These are phyloP conservation scores for Amanita phalloides DNA, from an alignment of 768 basidiomycete genomes.

Conservation along the genomic window DNA sequence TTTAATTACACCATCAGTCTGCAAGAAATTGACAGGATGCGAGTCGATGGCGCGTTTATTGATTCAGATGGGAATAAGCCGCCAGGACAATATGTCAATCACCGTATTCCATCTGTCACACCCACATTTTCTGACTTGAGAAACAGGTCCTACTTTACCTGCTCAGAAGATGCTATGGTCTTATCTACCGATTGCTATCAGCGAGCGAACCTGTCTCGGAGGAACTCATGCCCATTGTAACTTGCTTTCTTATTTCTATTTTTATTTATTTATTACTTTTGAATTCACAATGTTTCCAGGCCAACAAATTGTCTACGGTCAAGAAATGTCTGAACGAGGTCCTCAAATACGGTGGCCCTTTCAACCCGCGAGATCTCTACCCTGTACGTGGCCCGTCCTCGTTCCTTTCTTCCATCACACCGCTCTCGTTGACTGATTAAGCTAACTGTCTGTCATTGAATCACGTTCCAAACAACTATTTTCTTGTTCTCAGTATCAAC, in stretches of 20 bases:
- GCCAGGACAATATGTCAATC: constrained; percentile 85
- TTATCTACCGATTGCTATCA: constrained; percentile 88
- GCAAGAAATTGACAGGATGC: constrained; percentile 95
- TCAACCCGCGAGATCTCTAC: constrained; percentile 85
- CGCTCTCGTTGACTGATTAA: background rate
- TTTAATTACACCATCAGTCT: constrained; percentile 91
- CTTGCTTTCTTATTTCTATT: background rate
- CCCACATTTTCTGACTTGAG: background rate
- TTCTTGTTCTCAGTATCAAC: constrained; percentile 58
- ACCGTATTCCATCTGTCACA: background rate
- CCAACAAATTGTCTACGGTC: constrained; percentile 92
- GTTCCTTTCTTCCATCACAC: background rate
- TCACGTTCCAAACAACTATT: background rate
- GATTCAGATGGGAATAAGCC: constrained; percentile 89
- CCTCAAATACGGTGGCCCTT: constrained; percentile 88
- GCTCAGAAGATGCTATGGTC: constrained; percentile 88
- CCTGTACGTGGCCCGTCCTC: constrained; percentile 45
- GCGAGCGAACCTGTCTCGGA: constrained; percentile 97
- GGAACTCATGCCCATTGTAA: constrained; percentile 92
- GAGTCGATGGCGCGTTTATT: constrained; percentile 94
- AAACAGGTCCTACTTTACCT: constrained; percentile 83
- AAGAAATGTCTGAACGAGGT: constrained; percentile 97
- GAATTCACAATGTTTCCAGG: constrained; percentile 31
- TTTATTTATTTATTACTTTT: background rate
- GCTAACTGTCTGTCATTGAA: background rate